Base-by-base conservation (phyloP, 23 red algal species). In the Gracilaria domingensis region DNA sequence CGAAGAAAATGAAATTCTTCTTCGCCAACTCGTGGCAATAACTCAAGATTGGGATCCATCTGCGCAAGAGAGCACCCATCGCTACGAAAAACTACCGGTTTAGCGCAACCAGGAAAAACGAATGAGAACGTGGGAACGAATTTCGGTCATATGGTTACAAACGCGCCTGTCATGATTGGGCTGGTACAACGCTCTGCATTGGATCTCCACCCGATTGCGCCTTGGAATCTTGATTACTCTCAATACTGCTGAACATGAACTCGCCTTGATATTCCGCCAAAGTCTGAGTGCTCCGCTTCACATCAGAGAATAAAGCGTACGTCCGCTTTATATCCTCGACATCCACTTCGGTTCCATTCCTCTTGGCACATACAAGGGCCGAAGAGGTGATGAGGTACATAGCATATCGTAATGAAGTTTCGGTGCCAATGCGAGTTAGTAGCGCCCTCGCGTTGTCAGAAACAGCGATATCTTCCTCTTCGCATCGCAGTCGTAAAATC, bases 381-480 rank as follows among this genome's bases (percentile, higher is more conserved):
- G 94, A 88, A 20, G 97, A 79, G n/a, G 97, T 99, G 33, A 99
- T 96, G 20, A 92, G 57, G 66, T 99, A 99, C 91, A 99, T 99
- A 25, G 94, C 94, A 59, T 99, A 99, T 57, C 97, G 87, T 37
- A 99, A 75, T 34, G 87, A 93, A 13, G 97, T 96, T 83, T 99
- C 97, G 37, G 92, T 80, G 38, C 83, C 97, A 36, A 99, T 96
- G 7, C 90, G 90, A 57, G 94, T 94, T 33, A 99, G 59, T 18
- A 99, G 87, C 29, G 51, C 89, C 64, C 91, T 47, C 40, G 89
- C 97, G 50, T 76, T 93, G 17, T 86, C 83, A 23, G 94, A 40
- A 28, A 99, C 30, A 28, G 87, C 91, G 38, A 99, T 88, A 75
- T 99, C 97, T 59, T 99, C 97, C 59, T 99, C 97, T 57, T 94